Conservation (phyloP, 2,329 filamentous ascomycete genomes). For the Ceratocystis alfenasii region DNA sequence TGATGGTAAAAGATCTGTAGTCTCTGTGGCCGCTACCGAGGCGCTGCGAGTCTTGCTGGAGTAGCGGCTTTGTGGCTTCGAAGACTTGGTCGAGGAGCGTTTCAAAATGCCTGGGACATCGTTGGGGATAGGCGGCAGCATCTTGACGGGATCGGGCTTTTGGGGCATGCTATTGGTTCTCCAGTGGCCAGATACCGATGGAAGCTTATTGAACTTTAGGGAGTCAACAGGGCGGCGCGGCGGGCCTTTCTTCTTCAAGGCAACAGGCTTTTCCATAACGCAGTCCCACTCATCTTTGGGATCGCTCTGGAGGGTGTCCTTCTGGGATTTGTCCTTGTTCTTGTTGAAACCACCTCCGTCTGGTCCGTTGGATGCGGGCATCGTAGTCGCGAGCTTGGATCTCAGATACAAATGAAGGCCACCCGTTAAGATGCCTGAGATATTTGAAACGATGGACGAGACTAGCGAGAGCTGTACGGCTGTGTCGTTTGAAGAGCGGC, state of each 20-base stretch:
- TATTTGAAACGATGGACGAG: slow-evolving; percentile 52
- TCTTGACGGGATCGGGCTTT: slow-evolving; percentile 15
- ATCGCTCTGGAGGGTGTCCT: not conserved
- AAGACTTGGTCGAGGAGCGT: slow-evolving; percentile 2
- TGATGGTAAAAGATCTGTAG: slow-evolving; percentile 11
- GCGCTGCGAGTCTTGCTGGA: not conserved
- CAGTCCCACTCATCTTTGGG: not conserved
- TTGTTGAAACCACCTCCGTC: not conserved
- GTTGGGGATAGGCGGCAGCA: slow-evolving; percentile 9
- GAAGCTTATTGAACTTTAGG: not conserved
- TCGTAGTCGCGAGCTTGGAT: slow-evolving; percentile 42
- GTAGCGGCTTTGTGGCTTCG: not conserved
- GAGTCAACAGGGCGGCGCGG: not conserved
- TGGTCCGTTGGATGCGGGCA: not conserved
- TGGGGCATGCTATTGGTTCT: slow-evolving; percentile 16
- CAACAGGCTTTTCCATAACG: not conserved
- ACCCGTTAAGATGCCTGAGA: slow-evolving; percentile 53
- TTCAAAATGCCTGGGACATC: not conserved
- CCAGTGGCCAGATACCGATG: not conserved
- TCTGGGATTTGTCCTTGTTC: not conserved
- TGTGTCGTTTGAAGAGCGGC: slow-evolving; percentile 30
- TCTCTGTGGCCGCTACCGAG: not conserved
- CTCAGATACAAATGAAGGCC: slow-evolving; percentile 56
- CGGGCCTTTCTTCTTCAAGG: not conserved
- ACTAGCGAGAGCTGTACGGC: slow-evolving; percentile 47